Percentiles rank a stretch among this genome's conserved stretches.
phyloP scores from a whole-genome alignment of 441 rosid species.

The Dalechampia spathulata region DNA sequence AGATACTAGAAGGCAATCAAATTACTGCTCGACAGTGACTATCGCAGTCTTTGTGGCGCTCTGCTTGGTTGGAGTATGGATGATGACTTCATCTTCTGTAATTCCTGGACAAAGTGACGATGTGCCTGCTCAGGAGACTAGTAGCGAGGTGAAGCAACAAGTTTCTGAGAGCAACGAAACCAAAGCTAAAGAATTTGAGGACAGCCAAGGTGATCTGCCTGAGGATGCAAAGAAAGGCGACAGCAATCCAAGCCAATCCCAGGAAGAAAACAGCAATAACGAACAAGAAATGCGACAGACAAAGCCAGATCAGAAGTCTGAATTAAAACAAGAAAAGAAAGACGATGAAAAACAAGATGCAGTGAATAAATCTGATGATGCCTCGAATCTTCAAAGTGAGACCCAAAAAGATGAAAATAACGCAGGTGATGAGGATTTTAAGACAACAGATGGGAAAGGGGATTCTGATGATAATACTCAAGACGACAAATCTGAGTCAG shows the following conservation, averaged over 20 bases:
- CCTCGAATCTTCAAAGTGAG: too few relatives aligned
- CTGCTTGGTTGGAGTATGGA: conserved; percentile 90
- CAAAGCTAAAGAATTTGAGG: conserved; percentile 38
- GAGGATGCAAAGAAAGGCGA: conserved; percentile 55
- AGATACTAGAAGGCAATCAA: too few relatives aligned
- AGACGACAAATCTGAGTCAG: too few relatives aligned
- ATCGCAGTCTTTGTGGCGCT: conserved; percentile 76
- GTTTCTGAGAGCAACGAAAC: conserved; percentile 28
- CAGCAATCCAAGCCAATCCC: conserved; percentile 17
- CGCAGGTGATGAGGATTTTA: conserved; percentile 23
- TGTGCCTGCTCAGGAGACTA: conserved; percentile 41
- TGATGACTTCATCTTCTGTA: conserved; percentile 76
- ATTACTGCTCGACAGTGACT: conserved; percentile 73
- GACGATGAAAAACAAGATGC: conserved; percentile 19
- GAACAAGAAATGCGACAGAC: conserved; percentile 18
- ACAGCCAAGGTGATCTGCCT: conserved; percentile 45
- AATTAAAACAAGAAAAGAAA: conserved; percentile 16
- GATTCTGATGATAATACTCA: conserved; percentile 32
- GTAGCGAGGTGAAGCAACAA: conserved; percentile 45
- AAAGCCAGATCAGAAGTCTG: conserved; percentile 10
- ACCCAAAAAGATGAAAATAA: neutral
- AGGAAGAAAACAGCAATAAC: conserved; percentile 18
- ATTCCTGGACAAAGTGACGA: conserved; percentile 55
- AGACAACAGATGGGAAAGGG: conserved; percentile 23
- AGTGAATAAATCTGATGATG: neutral